Evolutionary conservation across 75 land plant genomes (phyloP).

Genomic region (Selaginella moellendorffii): DNA sequence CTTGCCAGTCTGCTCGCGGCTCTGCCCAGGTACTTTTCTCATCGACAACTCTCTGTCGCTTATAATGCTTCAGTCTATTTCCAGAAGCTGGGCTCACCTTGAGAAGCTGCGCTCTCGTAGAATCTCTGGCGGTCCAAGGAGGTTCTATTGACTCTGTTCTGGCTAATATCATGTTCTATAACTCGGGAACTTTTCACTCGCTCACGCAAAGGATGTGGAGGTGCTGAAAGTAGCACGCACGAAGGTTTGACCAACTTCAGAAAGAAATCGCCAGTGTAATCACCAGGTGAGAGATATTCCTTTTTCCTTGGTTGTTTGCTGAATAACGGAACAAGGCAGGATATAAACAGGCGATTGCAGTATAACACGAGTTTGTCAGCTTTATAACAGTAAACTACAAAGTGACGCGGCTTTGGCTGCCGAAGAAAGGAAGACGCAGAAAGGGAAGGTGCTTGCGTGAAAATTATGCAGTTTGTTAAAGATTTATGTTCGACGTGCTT

Average conservation of each 20-base stretch:
- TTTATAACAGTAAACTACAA: slow-evolving; percentile 79
- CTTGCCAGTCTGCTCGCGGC: too few relatives aligned
- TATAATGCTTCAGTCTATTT: too few relatives aligned
- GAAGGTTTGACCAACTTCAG: not conserved
- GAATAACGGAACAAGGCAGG: slow-evolving; percentile 49
- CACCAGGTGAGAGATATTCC: slow-evolving; percentile 11
- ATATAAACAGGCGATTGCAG: slow-evolving; percentile 65
- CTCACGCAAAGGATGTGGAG: slow-evolving; percentile 16
- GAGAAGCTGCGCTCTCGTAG: too few relatives aligned
- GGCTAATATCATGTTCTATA: too few relatives aligned
- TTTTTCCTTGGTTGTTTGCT: too few relatives aligned
- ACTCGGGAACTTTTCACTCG: slow-evolving; percentile 11
- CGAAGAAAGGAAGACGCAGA: slow-evolving; percentile 46
- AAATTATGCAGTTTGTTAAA: slow-evolving; percentile 22
- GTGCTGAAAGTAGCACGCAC: slow-evolving; percentile 10
- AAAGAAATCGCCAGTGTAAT: not conserved
- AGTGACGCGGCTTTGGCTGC: slow-evolving; percentile 39
- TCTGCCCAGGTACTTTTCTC: too few relatives aligned
- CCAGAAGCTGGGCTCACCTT: too few relatives aligned
- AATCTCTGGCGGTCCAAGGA: too few relatives aligned
- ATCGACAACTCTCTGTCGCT: too few relatives aligned
- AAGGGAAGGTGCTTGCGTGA: slow-evolving; percentile 67
- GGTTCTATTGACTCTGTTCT: too few relatives aligned
- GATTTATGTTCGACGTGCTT: not conserved
- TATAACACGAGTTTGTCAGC: slow-evolving; percentile 91